Conservation (phyloP, 139 green algal species). For the Picochlorum sp. region DNA sequence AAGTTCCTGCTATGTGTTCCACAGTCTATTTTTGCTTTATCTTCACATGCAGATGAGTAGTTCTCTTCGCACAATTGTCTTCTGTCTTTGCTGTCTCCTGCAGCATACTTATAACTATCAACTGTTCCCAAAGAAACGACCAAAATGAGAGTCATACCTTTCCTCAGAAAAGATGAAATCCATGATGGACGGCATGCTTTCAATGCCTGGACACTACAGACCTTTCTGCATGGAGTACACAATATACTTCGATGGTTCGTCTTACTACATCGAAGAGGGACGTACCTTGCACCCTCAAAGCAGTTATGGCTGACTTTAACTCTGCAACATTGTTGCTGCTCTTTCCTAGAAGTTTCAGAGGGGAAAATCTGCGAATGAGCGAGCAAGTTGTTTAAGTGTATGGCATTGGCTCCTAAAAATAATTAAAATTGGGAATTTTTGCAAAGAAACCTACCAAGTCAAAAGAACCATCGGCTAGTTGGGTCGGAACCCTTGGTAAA, state of each 20-base stretch:
- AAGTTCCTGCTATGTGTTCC: neutral
- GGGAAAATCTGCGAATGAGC: constrained; percentile 3
- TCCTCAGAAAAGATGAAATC: neutral
- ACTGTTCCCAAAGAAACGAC: neutral
- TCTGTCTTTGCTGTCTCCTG: too few species aligned
- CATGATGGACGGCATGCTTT: too few species aligned
- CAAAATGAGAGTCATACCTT: neutral
- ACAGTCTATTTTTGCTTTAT: neutral
- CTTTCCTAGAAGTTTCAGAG: neutral
- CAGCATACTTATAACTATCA: too few species aligned
- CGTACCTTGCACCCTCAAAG: constrained; percentile 8
- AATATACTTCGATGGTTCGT: neutral
- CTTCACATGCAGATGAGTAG: neutral
- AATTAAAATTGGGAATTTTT: too few species aligned
- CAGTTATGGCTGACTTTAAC: constrained; percentile 10
- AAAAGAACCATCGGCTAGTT: too few species aligned
- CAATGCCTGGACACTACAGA: too few species aligned
- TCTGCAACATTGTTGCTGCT: constrained; percentile 1
- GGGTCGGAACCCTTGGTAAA: too few species aligned
- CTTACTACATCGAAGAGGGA: neutral
- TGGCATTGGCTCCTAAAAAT: too few species aligned
- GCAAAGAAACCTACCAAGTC: too few species aligned
- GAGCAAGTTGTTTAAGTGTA: too few species aligned
- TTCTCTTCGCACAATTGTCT: neutral
- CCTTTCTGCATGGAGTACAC: too few species aligned